Percentiles rank a stretch among this genome's conserved stretches.
These are phyloP conservation scores for Peronospora tabacina DNA, from an alignment of 352 stramenopile genomes.

Conservation along the genomic window DNA sequence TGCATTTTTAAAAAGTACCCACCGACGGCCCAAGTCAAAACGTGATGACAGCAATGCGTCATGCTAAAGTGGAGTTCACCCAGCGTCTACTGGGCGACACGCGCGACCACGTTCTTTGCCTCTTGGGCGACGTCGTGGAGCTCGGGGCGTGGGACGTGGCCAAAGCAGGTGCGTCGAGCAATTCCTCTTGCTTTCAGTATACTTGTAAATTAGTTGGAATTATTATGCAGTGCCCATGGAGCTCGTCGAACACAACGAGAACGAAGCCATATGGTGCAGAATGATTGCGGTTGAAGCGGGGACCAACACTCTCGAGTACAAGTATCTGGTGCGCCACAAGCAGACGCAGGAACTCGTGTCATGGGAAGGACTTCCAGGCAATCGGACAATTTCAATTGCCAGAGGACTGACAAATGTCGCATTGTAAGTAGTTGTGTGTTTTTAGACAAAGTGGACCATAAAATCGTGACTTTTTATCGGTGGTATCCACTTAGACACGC, in stretches of 20 bases:
- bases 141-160: constrained; percentile 56
- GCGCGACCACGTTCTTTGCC: constrained; percentile 30
- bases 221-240: constrained; percentile 38
- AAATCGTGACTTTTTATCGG: neutral
- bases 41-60: constrained; percentile 4
- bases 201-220: neutral
- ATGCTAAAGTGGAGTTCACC: constrained; percentile 26
- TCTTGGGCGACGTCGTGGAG: constrained; percentile 45
- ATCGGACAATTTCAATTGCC: constrained; percentile 48
- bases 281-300: constrained; percentile 24
- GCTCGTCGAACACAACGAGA: constrained; percentile 19
- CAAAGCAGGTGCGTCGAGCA: constrained; percentile 31
- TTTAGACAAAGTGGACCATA: neutral
- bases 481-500: constrained; percentile 6
- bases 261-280: constrained; percentile 36
- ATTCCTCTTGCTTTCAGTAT: neutral
- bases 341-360: constrained; percentile 37
- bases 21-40: neutral
- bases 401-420: constrained; percentile 37
- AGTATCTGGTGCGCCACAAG: constrained; percentile 56
- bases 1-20: too few relatives aligned
- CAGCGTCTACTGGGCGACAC: constrained; percentile 32
- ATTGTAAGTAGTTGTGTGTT: constrained; percentile 32
- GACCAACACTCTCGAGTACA: constrained; percentile 57
- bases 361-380: constrained; percentile 68